Evolutionary conservation across 2,329 filamentous ascomycete genomes (phyloP).

Genomic region (Fusarium sp.): DNA sequence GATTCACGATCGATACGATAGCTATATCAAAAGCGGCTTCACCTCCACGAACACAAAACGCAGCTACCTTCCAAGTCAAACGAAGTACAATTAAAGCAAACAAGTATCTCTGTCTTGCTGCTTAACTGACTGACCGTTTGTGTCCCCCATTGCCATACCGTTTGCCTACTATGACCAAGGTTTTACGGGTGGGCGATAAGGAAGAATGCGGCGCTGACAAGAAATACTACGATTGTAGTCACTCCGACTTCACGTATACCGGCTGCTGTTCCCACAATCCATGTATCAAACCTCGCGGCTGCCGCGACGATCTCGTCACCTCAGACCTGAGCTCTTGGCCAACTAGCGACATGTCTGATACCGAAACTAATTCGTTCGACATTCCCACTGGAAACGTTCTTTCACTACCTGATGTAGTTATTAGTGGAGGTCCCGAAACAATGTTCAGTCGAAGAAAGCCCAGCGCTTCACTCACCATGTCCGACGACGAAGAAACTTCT

Average conservation of each 20-base stretch:
- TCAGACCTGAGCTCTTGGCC: background rate
- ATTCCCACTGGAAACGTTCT: too few relatives aligned
- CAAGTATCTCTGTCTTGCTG: background rate
- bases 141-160: slow-evolving; percentile 1
- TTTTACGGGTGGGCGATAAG: slow-evolving; percentile 9
- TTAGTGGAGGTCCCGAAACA: too few relatives aligned
- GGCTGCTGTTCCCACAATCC: slow-evolving; percentile 61
- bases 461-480: background rate
- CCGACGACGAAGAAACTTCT: background rate
- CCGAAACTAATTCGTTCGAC: background rate
- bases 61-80: background rate
- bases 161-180: slow-evolving; percentile 28
- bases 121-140: slow-evolving; percentile 3
- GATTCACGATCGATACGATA: slow-evolving; percentile 29
- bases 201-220: slow-evolving; percentile 46
- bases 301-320: slow-evolving; percentile 4
- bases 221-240: slow-evolving; percentile 53
- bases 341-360: slow-evolving; percentile 7
- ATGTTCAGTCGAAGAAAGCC: background rate
- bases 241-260: slow-evolving; percentile 47
- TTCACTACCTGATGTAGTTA: too few relatives aligned
- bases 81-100: background rate
- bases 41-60: background rate
- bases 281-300: slow-evolving; percentile 48
- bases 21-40: slow-evolving; percentile 21